These are phyloP conservation scores for Albugo laibachii DNA, from an alignment of 352 stramenopile species.

Conservation along the genomic window DNA sequence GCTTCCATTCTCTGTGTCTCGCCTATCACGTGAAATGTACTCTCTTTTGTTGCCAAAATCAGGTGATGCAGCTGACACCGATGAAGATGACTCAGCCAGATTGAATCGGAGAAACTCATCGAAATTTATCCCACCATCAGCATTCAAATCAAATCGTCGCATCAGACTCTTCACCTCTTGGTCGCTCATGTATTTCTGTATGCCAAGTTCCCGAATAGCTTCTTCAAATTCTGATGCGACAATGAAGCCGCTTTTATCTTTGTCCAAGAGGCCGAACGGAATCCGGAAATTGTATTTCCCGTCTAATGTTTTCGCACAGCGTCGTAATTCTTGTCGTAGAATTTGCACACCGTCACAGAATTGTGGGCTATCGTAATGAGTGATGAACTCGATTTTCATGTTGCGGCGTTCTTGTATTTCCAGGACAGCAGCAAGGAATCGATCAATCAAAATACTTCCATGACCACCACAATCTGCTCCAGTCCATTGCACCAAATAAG, in stretches of 20 bases:
- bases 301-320: conserved; percentile 58
- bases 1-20: background rate
- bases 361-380: conserved; percentile 52
- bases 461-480: conserved; percentile 50
- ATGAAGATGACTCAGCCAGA: conserved; percentile 32
- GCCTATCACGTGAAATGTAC: no score
- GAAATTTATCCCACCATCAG: conserved; percentile 40
- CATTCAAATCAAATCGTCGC: conserved; percentile 50
- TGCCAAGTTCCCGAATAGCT: conserved; percentile 38
- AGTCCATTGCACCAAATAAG: conserved; percentile 53
- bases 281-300: conserved; percentile 52
- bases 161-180: conserved; percentile 69
- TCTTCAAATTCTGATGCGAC: conserved; percentile 51
- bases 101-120: conserved; percentile 67
- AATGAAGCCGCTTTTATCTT: conserved; percentile 43
- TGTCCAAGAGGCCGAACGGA: conserved; percentile 55
- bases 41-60: no score
- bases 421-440: conserved; percentile 40
- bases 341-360: conserved; percentile 57
- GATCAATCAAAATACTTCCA: conserved; percentile 44
- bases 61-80: no score
- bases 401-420: conserved; percentile 52
- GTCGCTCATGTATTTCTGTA: conserved; percentile 46
- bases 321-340: conserved; percentile 46
- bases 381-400: conserved; percentile 73